Evolutionary conservation across 2,329 filamentous ascomycete species (phyloP), one percentile per base, ranked within the genome.

Genomic region (Calonectria fujianensis): DNA sequence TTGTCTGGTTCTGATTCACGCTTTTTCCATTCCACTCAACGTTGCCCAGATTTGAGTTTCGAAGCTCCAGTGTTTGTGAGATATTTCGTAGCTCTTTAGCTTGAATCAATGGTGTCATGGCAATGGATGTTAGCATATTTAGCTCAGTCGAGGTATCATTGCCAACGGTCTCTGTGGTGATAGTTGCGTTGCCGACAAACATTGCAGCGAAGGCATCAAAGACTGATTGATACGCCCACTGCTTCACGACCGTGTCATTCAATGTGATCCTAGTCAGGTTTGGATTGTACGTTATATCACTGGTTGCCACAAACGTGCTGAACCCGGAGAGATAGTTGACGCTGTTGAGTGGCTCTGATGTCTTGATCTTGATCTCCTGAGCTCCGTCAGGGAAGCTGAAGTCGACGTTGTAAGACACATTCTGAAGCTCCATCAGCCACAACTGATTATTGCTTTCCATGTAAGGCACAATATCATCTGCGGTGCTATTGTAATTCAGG

Each of bases 1-100:
- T 67, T 14, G 45, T 52, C 29, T 39, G 41, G 9, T 67, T 32
- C 32, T 67, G 45, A 14, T 67, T 24, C 18, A 67, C 45, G n/a
- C 64, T 51, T n/a, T 24, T 20, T 3, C 64, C 64, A 39, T 67
- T 37, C 64, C 64, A 67, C 14, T 14, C 64, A 24, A 67, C 64
- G 31, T 67, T 67, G 18, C 64, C 64, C 10, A 67, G 16, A 32
- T 67, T 67, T 7, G 64, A 35, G 45, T 52, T 52, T 24, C n/a
- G 41, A 20, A 32, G n/a, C 7, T n/a, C 8, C 3, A 66, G 18
- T 51, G 63, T 29, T 10, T 51, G 41, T 7, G 63, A 66, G 2
- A 66, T 35, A n/a, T 66, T 66, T 14, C 10, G 24, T 18, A 66
- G 20, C 27, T 66, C 64, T 8, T 27, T 37, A 6, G 64, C 64